Base-by-base conservation (phyloP, 2,329 filamentous ascomycete genomes). In the Clarireedia paspali region DNA sequence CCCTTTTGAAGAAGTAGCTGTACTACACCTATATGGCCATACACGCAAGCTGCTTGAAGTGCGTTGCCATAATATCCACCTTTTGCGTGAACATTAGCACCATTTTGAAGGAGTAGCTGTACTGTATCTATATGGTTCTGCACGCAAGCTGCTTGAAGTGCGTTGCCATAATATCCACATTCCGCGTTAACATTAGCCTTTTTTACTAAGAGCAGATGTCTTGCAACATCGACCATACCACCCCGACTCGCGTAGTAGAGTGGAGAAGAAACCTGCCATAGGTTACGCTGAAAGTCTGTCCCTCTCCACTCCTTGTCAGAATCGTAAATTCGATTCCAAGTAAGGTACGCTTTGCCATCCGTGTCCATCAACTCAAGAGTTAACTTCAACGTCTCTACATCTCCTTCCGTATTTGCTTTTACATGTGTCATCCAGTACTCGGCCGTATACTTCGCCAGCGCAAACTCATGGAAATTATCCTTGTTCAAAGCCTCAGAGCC, bases 391-490 rank as follows among this genome's bases (percentile, higher is more conserved):
- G 58, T 57, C 27, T 30, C 27, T 30, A 30, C 9, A 30, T 30
- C 27, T 7, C 6, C 27, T 30, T 30, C 27, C 1, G 6, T 30
- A 30, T 30, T 30, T 30, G 27, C 27, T 30, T 30, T 30, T 9
- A 9, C 6, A 53, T 66, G 50, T 1, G 12, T 24, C 14, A 53
- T 20, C 23, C 54, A 57, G 38, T 56, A 40, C 42, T 40, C 10
- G 17, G 54, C 62, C 7, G 47, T 47, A 48, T 56, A 56, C 15
- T 26, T 24, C n/a, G 54, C 54, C 12, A 56, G 20, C 6, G 47
- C 40, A 39, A 38, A 62, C 44, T 42, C 34, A 51, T 52, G 4
- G 58, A 59, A 27, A 42, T 7, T 27, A 34, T 51, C 27, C 57
- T 48, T 24, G 27, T 48, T 26, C 24, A 26, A 26, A 30, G 27